These are phyloP conservation scores for Leccinum subspadiceum DNA, from an alignment of 1,284 basidiomycete species.

Conservation along the genomic window DNA sequence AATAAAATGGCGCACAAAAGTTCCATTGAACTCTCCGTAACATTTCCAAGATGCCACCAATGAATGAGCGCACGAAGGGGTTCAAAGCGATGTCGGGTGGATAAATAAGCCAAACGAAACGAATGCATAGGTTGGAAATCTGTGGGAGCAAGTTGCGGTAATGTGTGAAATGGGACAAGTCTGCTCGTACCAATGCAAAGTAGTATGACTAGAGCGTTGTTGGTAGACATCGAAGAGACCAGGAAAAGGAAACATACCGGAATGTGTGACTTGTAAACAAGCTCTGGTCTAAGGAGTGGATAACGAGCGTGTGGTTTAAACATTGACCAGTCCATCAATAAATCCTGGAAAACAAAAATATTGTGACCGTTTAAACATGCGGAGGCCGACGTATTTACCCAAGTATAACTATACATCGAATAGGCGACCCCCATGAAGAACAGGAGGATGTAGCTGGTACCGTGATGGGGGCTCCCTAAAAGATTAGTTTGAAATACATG, in stretches of 20 bases:
- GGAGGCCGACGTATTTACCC: constrained; percentile 55
- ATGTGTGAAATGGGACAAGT: background rate
- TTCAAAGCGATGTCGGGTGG: constrained; percentile 57
- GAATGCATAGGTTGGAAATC: constrained; percentile 72
- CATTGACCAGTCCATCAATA: constrained; percentile 82
- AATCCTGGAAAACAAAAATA: constrained; percentile 48
- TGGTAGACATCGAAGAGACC: background rate
- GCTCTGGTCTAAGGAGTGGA: constrained; percentile 68
- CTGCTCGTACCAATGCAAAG: constrained; percentile 58
- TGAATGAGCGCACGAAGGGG: constrained; percentile 63
- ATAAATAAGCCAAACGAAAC: constrained; percentile 84
- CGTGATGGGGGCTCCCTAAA: constrained; percentile 34
- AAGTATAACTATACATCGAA: constrained; percentile 70
- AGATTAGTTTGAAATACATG: background rate
- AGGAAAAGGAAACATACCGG: constrained; percentile 43
- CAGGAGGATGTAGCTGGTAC: constrained; percentile 60
- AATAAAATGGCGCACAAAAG: constrained; percentile 59
- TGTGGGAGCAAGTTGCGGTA: constrained; percentile 26
- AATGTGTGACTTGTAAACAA: constrained; percentile 65
- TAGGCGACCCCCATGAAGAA: constrained; percentile 62
- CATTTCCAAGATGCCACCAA: constrained; percentile 76
- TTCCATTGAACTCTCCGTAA: constrained; percentile 91
- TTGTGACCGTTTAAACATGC: background rate
- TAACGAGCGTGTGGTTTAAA: constrained; percentile 57
- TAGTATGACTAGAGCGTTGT: constrained; percentile 59